These are phyloP conservation scores for Incumbomyces delicatus DNA, from an alignment of 2,329 filamentous ascomycete genomes.

Conservation along the genomic window DNA sequence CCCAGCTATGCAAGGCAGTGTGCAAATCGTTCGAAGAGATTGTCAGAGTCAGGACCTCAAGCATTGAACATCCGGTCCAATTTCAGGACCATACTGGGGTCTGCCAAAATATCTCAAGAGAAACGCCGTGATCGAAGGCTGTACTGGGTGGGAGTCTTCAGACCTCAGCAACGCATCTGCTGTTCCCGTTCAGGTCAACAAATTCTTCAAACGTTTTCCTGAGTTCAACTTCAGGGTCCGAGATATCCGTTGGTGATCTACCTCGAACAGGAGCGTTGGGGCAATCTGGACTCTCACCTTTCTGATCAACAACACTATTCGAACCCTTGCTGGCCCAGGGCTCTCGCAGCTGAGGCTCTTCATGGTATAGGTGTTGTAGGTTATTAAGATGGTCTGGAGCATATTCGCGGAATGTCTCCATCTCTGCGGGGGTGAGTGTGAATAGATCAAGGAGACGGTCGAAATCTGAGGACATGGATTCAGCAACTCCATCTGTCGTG, in stretches of 20 bases:
- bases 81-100: no score
- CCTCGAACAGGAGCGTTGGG: not conserved
- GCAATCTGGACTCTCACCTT: not conserved
- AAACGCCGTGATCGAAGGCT: no score
- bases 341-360: not conserved
- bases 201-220: slow-evolving; percentile 2
- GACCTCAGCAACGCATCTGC: not conserved
- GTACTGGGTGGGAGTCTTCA: no score
- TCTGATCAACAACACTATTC: not conserved
- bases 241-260: not conserved
- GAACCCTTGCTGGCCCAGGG: not conserved
- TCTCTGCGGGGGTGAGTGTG: slow-evolving; percentile 1
- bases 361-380: not conserved
- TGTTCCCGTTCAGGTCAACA: not conserved
- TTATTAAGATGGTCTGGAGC: slow-evolving; percentile 3
- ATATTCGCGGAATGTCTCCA: slow-evolving; percentile 4
- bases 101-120: no score
- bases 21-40: not conserved
- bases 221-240: slow-evolving; percentile 2
- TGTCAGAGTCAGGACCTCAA: no score
- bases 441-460: slow-evolving; percentile 1
- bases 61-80: no score
- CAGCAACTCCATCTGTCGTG: not conserved
- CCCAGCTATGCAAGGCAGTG: not conserved
- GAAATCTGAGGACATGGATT: not conserved